These are phyloP conservation scores for Pontederia paniculata DNA, from an alignment of 176 grass and related monocot species.

Conservation along the genomic window DNA sequence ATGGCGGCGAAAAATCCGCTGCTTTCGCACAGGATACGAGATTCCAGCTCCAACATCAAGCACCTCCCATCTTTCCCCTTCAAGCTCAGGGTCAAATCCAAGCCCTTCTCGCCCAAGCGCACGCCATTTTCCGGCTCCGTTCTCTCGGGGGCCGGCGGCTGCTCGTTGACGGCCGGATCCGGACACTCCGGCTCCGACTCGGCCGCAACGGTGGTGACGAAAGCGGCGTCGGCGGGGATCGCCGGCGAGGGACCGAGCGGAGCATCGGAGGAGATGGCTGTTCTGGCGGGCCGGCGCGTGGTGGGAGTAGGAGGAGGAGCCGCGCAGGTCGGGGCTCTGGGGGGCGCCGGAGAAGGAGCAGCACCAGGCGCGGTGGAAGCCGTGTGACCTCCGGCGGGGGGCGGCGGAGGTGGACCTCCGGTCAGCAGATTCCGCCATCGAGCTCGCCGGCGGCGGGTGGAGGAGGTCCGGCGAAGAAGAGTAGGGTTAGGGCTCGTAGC, in stretches of 20 bases:
- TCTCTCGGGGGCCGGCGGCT: slow-evolving; percentile 22
- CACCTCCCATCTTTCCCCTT: slow-evolving; percentile 43
- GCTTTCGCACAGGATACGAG: slow-evolving; percentile 38
- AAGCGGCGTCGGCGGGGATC: background rate
- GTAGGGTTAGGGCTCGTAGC: background rate
- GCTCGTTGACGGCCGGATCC: slow-evolving; percentile 10
- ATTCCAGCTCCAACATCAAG: slow-evolving; percentile 70
- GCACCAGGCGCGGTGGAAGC: slow-evolving; percentile 1
- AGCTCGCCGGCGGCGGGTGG: too few species aligned
- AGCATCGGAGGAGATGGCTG: background rate
- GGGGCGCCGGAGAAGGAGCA: background rate
- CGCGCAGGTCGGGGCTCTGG: background rate
- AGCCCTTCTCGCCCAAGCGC: slow-evolving; percentile 5
- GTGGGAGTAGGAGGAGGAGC: background rate
- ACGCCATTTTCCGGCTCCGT: slow-evolving; percentile 23
- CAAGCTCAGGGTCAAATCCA: slow-evolving; percentile 65
- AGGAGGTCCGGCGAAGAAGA: background rate
- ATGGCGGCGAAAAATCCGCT: slow-evolving; percentile 61
- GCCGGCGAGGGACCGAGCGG: background rate
- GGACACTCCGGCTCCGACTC: slow-evolving; percentile 9
- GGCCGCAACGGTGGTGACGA: background rate
- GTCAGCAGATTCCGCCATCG: background rate
- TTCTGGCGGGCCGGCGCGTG: background rate
- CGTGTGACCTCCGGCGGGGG: background rate
- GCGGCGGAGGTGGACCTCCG: background rate